Percentiles rank a stretch among this genome's conserved stretches.
These are phyloP conservation scores for Neospora caninum DNA, from an alignment of 169 alveolate species.

Conservation along the genomic window DNA sequence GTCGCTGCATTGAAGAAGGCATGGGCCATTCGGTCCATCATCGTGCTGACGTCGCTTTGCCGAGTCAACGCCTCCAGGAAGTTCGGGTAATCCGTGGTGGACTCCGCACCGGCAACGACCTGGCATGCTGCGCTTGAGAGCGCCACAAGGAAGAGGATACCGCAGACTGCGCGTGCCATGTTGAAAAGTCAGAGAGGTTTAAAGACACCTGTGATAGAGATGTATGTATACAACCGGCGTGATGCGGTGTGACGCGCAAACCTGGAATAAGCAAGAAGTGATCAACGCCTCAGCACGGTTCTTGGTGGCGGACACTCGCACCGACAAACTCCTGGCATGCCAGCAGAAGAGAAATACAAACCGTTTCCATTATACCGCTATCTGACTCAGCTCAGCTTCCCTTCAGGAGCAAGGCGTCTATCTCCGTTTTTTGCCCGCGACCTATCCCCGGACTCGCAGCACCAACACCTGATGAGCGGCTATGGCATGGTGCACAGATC, in stretches of 20 bases:
- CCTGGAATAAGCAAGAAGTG: conserved; percentile 5
- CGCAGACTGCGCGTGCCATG: conserved; percentile 31
- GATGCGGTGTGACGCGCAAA: not conserved
- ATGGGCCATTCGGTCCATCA: conserved; percentile 20
- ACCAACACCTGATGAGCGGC: not conserved
- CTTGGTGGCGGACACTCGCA: not conserved
- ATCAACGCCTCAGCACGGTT: not conserved
- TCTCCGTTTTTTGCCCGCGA: not conserved
- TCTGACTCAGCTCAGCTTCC: not conserved
- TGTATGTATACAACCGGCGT: not conserved
- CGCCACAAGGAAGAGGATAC: not conserved
- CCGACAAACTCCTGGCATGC: not conserved
- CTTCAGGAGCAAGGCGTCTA: not conserved
- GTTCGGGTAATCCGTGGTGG: not conserved
- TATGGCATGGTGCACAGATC: too few relatives aligned
- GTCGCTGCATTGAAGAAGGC: not conserved
- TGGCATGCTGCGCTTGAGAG: not conserved
- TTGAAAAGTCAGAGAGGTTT: not conserved
- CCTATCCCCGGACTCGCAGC: not conserved
- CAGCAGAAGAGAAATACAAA: not conserved
- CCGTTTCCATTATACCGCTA: not conserved
- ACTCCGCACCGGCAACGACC: not conserved
- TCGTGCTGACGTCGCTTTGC: not conserved
- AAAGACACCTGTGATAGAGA: not conserved
- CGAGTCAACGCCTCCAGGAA: conserved; percentile 34